A percentile compares a stretch with the other conserved stretches of the same genome.
phyloP scores from a whole-genome alignment of 148 eudicot genomes.

The Silene uniflora region DNA sequence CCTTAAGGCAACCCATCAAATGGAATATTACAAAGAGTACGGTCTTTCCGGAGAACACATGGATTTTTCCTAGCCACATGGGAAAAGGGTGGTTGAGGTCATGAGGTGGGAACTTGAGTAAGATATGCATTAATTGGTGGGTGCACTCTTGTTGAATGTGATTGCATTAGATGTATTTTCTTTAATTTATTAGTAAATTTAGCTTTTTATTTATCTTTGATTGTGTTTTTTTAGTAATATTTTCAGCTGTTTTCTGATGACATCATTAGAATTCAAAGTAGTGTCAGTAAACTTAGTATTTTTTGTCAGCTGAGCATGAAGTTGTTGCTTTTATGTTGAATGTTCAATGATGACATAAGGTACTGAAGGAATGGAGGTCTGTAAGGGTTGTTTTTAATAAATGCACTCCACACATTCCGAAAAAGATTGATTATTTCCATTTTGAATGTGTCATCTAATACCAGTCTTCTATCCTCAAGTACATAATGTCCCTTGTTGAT shows the following conservation, averaged over 20 bases:
- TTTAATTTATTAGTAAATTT: background rate
- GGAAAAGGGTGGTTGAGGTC: background rate
- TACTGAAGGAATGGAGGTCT: background rate
- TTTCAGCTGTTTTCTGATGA: background rate
- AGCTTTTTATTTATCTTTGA: background rate
- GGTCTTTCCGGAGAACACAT: too few species aligned
- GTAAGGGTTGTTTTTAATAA: background rate
- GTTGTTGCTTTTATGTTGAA: constrained; percentile 3
- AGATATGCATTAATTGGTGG: background rate
- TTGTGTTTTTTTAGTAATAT: background rate
- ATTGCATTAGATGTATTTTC: constrained; percentile 5
- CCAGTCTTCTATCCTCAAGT: background rate
- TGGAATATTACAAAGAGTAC: too few species aligned
- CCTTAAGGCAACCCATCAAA: too few species aligned
- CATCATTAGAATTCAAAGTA: background rate
- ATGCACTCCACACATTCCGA: too few species aligned
- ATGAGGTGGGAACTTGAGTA: background rate
- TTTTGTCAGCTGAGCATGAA: background rate
- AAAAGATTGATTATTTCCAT: too few species aligned
- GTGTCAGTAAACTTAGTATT: background rate
- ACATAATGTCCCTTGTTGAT: background rate
- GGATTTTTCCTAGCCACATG: too few species aligned
- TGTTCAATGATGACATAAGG: constrained; percentile 9
- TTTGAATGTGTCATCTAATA: background rate
- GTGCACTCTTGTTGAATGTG: constrained; percentile 14